A percentile compares a stretch with the other conserved stretches of the same genome.
These are phyloP conservation scores for Aspergillus indologenus DNA, from an alignment of 495 filamentous ascomycete genomes.

Conservation along the genomic window DNA sequence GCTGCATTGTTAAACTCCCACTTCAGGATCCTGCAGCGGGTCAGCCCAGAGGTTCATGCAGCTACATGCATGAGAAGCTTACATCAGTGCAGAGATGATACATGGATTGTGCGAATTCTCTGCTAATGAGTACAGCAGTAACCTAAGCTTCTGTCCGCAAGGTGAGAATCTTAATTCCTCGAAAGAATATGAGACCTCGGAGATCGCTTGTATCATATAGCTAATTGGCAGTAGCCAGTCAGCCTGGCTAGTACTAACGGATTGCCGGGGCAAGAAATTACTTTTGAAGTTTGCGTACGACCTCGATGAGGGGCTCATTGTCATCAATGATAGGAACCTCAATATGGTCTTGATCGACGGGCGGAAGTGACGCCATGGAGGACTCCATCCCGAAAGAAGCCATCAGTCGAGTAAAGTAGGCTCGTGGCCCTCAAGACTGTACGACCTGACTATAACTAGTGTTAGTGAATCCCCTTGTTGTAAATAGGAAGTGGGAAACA, in stretches of 20 bases:
- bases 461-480: neutral
- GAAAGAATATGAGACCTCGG: slow-evolving; percentile 66
- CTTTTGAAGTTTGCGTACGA: slow-evolving; percentile 68
- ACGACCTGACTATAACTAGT: neutral
- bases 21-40: slow-evolving; percentile 63
- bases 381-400: slow-evolving; percentile 12
- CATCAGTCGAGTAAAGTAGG: neutral
- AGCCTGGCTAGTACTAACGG: neutral
- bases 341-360: slow-evolving; percentile 20
- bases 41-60: neutral
- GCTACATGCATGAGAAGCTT: slow-evolving; percentile 24
- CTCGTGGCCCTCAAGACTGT: neutral
- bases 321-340: slow-evolving; percentile 61
- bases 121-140: slow-evolving; percentile 63
- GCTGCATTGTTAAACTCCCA: slow-evolving; percentile 64
- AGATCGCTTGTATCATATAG: slow-evolving; percentile 62
- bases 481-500: neutral
- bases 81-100: slow-evolving; percentile 79
- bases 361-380: slow-evolving; percentile 14
- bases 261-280: slow-evolving; percentile 29
- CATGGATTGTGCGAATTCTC: slow-evolving; percentile 65
- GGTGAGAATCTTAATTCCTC: slow-evolving; percentile 72
- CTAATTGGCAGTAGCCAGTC: slow-evolving; percentile 33
- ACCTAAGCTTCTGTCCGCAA: slow-evolving; percentile 59
- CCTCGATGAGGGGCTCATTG: slow-evolving; percentile 60